phyloP scores from a whole-genome alignment of 805 yeast species.

The Wickerhamiella kurtzmanii region DNA sequence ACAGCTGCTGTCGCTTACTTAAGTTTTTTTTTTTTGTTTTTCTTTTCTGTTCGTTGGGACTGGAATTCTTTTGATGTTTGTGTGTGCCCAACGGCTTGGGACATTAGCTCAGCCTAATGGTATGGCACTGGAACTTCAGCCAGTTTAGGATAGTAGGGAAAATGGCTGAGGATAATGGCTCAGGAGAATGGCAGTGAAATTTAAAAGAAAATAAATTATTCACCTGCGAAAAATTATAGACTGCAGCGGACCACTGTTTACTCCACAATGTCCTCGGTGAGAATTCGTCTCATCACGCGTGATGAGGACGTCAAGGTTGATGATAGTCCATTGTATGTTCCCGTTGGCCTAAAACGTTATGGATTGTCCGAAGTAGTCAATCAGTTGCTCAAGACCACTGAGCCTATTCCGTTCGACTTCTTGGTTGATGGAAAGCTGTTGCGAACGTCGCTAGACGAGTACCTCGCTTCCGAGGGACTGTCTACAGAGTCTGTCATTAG shows the following conservation, averaged over 20 bases:
- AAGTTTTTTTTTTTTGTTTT: no score
- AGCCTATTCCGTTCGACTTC: constrained; percentile 83
- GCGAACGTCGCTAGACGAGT: constrained; percentile 66
- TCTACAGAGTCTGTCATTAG: constrained; percentile 69
- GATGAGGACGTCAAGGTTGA: constrained; percentile 61
- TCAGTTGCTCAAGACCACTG: constrained; percentile 51
- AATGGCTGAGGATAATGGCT: no score
- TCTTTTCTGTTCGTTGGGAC: no score
- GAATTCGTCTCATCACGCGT: constrained; percentile 60
- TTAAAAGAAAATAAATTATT: no score
- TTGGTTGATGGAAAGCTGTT: constrained; percentile 72
- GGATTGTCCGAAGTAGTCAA: constrained; percentile 93
- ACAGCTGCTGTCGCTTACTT: no score
- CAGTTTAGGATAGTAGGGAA: no score
- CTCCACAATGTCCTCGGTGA: constrained; percentile 5
- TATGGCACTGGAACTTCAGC: no score
- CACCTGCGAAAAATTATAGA: no score
- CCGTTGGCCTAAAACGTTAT: constrained; percentile 70
- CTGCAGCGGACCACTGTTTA: background rate
- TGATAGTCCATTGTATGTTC: constrained; percentile 78
- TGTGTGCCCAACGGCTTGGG: no score
- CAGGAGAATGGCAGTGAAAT: no score
- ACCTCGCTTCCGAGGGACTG: constrained; percentile 59
- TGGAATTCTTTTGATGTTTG: no score
- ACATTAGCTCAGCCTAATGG: background rate